phyloP scores from a whole-genome alignment of 495 filamentous ascomycete genomes.

The Parmelia sp. region DNA sequence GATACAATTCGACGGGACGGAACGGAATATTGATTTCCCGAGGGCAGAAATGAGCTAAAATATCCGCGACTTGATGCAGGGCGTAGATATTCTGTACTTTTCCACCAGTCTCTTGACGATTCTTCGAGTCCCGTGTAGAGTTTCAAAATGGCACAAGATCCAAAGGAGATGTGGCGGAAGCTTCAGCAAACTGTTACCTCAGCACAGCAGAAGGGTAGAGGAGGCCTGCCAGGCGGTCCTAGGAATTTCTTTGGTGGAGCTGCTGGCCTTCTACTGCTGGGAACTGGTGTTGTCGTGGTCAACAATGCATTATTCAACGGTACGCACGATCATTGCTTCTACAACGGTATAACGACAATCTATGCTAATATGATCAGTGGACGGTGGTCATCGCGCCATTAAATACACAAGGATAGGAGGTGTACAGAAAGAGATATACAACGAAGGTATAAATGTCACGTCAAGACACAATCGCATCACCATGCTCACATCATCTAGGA shows the following conservation, averaged over 20 bases:
- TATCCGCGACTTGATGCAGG: background rate
- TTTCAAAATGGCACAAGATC: slow-evolving; percentile 45
- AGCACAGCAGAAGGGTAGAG: slow-evolving; percentile 43
- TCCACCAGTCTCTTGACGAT: background rate
- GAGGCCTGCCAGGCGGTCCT: slow-evolving; percentile 36
- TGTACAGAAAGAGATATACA: slow-evolving; percentile 94
- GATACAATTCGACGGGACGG: background rate
- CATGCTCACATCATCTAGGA: slow-evolving; percentile 44
- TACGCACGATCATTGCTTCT: slow-evolving; percentile 27
- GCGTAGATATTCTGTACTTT: background rate
- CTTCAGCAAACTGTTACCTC: slow-evolving; percentile 52
- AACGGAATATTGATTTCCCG: slow-evolving; percentile 5
- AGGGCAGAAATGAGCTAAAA: slow-evolving; percentile 5
- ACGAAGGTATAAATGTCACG: slow-evolving; percentile 61
- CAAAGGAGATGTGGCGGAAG: slow-evolving; percentile 57
- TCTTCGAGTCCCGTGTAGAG: background rate
- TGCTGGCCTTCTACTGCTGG: slow-evolving; percentile 54
- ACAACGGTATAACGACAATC: background rate
- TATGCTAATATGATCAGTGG: slow-evolving; percentile 51
- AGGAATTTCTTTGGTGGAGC: slow-evolving; percentile 45
- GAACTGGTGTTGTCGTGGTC: slow-evolving; percentile 55
- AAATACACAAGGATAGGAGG: slow-evolving; percentile 93
- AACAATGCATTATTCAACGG: slow-evolving; percentile 95
- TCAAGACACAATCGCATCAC: background rate
- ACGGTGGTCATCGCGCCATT: slow-evolving; percentile 97